Base-by-base conservation (phyloP, 2,329 filamentous ascomycete genomes). In the Colletotrichum truncatum region DNA sequence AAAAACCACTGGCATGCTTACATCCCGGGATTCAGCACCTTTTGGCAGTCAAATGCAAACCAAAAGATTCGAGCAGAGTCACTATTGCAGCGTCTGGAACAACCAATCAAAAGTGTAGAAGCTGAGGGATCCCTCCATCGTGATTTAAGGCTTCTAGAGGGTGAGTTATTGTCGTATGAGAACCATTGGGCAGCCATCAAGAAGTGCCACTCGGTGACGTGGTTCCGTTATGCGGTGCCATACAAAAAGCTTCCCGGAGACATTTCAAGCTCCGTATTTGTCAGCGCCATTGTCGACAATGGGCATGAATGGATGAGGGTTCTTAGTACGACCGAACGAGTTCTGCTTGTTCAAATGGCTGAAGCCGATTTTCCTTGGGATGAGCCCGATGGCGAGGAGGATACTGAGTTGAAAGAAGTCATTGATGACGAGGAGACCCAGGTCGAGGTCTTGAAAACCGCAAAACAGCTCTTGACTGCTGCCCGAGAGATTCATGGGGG, bases 321-420 rank as follows among this genome's bases (percentile, higher is more conserved):
- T 30, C 73, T 76, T 26, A 73, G 73, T 3, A 67, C 77, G 1
- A 73, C 72, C 32, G 66, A 70, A 4, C 71, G 75, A 34, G 70
- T 76, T 10, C 68, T 81, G 45, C 74, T 76, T 2, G 68, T 76
- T 0, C 77, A 81, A 43, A 76, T 81, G 78, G 73, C 73, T 3
- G 78, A 80, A 51, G 72, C 72, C 21, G 79, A 78, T 8, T 81
- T 79, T 72, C 71, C 70, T 7, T 81, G 79, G 79, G 78, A 76
- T 12, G 77, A 77, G 6, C 62, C 49, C 2, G 62, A 56, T 23
- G 41, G 38, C 10, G 57, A 38, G n/a, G 28, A 32, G 2, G 66
- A 70, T 1, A 73, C 74, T 1, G 74, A 78, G 3, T 51, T 64
- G 1, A 75, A 79, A 5, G 74, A 78, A 12, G 60, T 69, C 30